These are phyloP conservation scores for Apophysomyces elegans DNA, from an alignment of 371 early-diverging fungal genomes.

Conservation along the genomic window DNA sequence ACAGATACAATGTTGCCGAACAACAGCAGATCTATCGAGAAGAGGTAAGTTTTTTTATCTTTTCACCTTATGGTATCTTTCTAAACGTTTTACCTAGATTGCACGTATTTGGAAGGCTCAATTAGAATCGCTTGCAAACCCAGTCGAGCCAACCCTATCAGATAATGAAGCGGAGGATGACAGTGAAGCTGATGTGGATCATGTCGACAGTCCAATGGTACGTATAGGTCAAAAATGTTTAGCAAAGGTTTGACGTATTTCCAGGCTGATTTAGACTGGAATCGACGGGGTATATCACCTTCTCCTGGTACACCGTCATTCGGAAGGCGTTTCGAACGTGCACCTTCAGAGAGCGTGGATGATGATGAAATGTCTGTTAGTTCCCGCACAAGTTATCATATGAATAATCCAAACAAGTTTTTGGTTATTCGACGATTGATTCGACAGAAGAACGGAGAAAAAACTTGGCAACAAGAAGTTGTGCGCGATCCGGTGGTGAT, in stretches of 20 bases:
- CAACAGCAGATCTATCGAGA: conserved; percentile 94
- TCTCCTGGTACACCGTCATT: conserved; percentile 41
- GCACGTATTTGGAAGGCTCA: conserved; percentile 95
- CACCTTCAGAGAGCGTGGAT: conserved; percentile 46
- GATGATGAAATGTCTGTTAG: conserved; percentile 65
- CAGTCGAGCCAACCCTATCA: conserved; percentile 52
- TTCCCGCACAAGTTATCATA: conserved; percentile 60
- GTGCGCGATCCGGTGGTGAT: conserved; percentile 86
- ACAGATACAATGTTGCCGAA: conserved; percentile 92
- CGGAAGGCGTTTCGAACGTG: conserved; percentile 41
- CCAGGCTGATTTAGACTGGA: conserved; percentile 39
- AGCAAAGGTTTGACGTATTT: background rate
- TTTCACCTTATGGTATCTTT: background rate
- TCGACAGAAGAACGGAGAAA: conserved; percentile 67
- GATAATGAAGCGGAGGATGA: conserved; percentile 61
- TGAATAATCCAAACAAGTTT: conserved; percentile 61
- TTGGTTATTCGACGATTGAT: conserved; percentile 69
- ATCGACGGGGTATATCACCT: conserved; percentile 40
- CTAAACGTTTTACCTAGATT: conserved; percentile 48
- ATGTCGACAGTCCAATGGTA: conserved; percentile 44
- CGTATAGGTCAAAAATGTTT: background rate
- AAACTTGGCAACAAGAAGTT: conserved; percentile 77
- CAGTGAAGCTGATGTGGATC: conserved; percentile 40
- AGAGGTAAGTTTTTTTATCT: conserved; percentile 58
- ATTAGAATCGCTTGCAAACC: conserved; percentile 65